phyloP scores from a whole-genome alignment of 2,329 filamentous ascomycete species.

The Fusarium burgessii region DNA sequence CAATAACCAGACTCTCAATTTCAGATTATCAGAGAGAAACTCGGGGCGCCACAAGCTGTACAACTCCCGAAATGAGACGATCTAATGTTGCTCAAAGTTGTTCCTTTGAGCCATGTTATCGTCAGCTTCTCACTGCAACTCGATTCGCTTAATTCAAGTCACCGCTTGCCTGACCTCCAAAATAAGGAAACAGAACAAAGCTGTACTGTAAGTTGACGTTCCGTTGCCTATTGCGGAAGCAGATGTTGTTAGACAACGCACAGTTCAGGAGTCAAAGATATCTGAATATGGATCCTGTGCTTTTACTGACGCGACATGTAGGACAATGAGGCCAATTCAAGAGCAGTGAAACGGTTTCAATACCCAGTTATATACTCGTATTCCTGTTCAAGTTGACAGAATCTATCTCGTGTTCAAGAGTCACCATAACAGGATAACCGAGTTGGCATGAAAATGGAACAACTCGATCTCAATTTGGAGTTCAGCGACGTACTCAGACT shows the following conservation, averaged over 20 bases:
- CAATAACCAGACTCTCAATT: background rate
- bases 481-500: background rate
- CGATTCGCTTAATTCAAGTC: conserved; percentile 13
- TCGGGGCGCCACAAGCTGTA: conserved; percentile 25
- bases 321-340: conserved; percentile 14
- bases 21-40: background rate
- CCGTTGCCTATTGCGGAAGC: conserved; percentile 16
- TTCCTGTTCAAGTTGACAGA: background rate
- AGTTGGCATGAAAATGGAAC: conserved; percentile 6
- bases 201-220: background rate
- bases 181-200: background rate
- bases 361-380: conserved; percentile 7
- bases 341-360: conserved; percentile 12
- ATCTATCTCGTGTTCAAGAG: conserved; percentile 20
- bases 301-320: conserved; percentile 14
- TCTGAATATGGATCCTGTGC: conserved; percentile 14
- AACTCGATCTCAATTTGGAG: conserved; percentile 13
- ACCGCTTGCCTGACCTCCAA: conserved; percentile 1
- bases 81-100: conserved; percentile 29
- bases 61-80: conserved; percentile 13
- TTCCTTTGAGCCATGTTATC: conserved; percentile 9
- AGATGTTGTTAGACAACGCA: conserved; percentile 9
- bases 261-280: conserved; percentile 3
- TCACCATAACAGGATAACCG: background rate
- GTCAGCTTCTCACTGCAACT: conserved; percentile 21